These are phyloP conservation scores for Cornus controversa DNA, from an alignment of 148 eudicot genomes.

Conservation along the genomic window DNA sequence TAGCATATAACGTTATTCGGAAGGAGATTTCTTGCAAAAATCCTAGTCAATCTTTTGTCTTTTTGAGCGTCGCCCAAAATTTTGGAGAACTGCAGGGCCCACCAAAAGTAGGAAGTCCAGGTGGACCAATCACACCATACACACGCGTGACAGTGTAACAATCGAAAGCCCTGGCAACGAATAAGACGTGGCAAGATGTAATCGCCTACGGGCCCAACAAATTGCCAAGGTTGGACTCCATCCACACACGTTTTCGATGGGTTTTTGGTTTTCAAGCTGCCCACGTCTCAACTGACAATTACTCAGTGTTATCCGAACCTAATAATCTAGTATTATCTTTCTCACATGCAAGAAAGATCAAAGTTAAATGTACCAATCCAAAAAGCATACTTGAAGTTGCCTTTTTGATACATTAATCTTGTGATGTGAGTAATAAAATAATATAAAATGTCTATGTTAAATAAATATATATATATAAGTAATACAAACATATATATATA, in stretches of 20 bases:
- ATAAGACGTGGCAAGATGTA: conserved; percentile 14
- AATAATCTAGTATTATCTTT: neutral
- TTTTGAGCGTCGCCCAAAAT: conserved; percentile 21
- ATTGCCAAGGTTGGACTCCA: neutral
- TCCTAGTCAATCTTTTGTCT: neutral
- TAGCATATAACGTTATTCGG: neutral
- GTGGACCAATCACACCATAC: conserved; percentile 17
- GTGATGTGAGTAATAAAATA: too few species aligned
- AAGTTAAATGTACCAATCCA: neutral
- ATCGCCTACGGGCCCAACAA: conserved; percentile 15
- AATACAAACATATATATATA: too few species aligned
- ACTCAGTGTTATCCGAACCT: neutral
- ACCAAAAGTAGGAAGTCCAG: conserved; percentile 5
- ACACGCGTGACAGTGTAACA: conserved; percentile 25
- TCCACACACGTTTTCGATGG: conserved; percentile 34
- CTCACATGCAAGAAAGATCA: neutral
- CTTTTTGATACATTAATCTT: too few species aligned
- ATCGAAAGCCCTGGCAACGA: neutral
- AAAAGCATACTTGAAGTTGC: neutral
- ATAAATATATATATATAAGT: too few species aligned
- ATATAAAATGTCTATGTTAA: too few species aligned
- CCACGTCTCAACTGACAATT: conserved; percentile 28
- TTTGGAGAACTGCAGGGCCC: conserved; percentile 12
- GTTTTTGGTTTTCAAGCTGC: conserved; percentile 10
- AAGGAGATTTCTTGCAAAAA: neutral